phyloP scores from a whole-genome alignment of 768 basidiomycete species.

The Rubroboletus satanas region DNA sequence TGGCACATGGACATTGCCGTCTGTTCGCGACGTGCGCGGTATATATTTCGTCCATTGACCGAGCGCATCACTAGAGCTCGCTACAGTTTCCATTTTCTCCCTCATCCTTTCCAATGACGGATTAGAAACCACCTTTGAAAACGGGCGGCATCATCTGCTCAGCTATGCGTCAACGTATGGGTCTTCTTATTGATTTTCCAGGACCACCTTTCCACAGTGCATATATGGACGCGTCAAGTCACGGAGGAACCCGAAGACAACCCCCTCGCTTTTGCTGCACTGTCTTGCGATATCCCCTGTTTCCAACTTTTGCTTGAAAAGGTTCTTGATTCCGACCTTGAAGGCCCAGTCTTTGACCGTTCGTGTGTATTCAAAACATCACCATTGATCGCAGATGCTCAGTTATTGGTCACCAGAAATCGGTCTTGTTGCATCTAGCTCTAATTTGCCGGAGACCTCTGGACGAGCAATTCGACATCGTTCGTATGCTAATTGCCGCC shows the following conservation, averaged over 20 bases:
- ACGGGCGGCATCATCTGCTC: no score
- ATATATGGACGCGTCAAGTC: no score
- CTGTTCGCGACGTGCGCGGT: not conserved
- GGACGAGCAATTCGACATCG: not conserved
- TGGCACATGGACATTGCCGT: not conserved
- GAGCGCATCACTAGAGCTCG: not conserved
- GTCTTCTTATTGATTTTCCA: no score
- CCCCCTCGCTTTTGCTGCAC: not conserved
- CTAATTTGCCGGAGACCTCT: fast-evolving
- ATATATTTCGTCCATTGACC: not conserved
- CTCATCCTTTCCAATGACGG: not conserved
- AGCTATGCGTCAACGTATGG: no score
- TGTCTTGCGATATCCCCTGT: not conserved
- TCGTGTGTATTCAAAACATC: no score
- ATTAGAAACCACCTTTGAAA: no score
- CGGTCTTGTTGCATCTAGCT: not conserved
- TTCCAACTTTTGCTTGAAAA: not conserved
- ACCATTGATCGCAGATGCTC: not conserved
- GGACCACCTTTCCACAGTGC: no score
- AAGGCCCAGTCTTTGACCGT: not conserved
- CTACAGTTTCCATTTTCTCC: not conserved
- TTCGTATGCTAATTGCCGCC: not conserved
- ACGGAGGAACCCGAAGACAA: not conserved
- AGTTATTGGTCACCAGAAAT: no score
- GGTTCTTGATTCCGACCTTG: not conserved